Base-by-base conservation (phyloP, 257 asterid species). In the Nicotiana benthamiana region DNA sequence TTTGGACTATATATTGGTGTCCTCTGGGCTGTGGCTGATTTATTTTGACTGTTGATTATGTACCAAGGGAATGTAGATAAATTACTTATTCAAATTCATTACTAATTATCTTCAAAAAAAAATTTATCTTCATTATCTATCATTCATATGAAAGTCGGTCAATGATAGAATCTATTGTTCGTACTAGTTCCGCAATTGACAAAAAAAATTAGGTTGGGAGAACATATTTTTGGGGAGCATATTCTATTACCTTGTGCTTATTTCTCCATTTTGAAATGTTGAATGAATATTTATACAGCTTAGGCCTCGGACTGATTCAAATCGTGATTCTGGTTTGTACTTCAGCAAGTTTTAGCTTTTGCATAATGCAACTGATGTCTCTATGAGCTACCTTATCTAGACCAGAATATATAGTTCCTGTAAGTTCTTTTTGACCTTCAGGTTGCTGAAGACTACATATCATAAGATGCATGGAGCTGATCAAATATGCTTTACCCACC, bases 391-490 rank as follows among this genome's bases (percentile, higher is more conserved):
- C 67, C 46, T 46, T 27, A 22, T 4, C 74, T 20, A 40, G 36
- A 61, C 43, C 66, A 79, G 22, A 62, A 62, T 51, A 79, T 10
- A 27, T 10, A 4, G 51, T 22, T 5, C 72, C 75, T 86, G 2
- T 77, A 77, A 83, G 48, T 24, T 83, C 74, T 75, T 80, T 46
- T 65, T 77, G 80, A 84, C 20, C 75, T 85, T 83, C 89, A 96
- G 99, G 86, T 84, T 92, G 92, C 75, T 92, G 79, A 96, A 96
- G 87, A 93, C 99, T 28, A 93, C 99, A 5, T 87, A 88, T 85
- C 98, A 95, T 81, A 91, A 92, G 91, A 92, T 87, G 85, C 95
- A 93, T 81, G 99, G 98, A 62, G 97, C 97, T 63, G 98, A 92
- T 82, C 88, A 87, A 78, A 89, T 95, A 85, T 92, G 99, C 84